Conservation (phyloP, 805 yeast species). For the Sugiyamaella valdiviana region DNA sequence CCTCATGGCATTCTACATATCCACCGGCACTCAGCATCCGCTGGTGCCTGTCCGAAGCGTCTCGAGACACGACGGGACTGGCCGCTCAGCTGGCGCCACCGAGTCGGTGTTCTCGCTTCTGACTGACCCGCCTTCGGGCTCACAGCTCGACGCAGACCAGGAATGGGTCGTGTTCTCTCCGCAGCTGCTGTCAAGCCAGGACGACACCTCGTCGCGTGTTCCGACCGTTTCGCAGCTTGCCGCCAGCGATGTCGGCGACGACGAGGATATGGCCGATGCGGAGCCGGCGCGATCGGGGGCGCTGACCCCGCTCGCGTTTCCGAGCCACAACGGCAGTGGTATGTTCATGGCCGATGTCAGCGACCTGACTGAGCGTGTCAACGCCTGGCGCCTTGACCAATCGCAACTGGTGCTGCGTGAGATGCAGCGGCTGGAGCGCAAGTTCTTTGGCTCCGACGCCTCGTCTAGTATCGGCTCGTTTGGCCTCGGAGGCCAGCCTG, state of each 20-base stretch:
- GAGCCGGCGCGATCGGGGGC: conserved; percentile 12
- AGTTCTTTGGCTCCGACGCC: neutral
- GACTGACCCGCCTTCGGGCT: conserved; percentile 1
- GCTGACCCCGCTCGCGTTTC: conserved; percentile 28
- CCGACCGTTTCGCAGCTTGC: conserved; percentile 15
- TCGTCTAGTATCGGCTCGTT: conserved; percentile 7
- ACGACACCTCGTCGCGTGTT: conserved; percentile 8
- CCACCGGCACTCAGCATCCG: conserved; percentile 14
- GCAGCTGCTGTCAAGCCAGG: conserved; percentile 14
- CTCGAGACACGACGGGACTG: neutral
- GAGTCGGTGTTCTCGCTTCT: neutral
- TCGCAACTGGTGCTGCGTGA: conserved; percentile 29
- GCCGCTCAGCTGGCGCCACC: neutral
- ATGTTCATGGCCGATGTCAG: conserved; percentile 24
- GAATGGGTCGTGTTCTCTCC: conserved; percentile 39
- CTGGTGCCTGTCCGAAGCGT: conserved; percentile 10
- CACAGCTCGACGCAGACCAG: conserved; percentile 19
- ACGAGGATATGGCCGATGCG: conserved; percentile 12
- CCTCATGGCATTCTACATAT: conserved; percentile 13
- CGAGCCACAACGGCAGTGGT: conserved; percentile 33
- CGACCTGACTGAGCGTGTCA: conserved; percentile 33
- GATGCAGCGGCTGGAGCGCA: conserved; percentile 20
- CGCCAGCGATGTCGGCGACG: conserved; percentile 9
- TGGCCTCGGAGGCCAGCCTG: conserved; percentile 6
- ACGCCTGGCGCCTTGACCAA: conserved; percentile 38